Conservation (phyloP, 2,329 filamentous ascomycete species). For the Colletotrichum chrysophilum region DNA sequence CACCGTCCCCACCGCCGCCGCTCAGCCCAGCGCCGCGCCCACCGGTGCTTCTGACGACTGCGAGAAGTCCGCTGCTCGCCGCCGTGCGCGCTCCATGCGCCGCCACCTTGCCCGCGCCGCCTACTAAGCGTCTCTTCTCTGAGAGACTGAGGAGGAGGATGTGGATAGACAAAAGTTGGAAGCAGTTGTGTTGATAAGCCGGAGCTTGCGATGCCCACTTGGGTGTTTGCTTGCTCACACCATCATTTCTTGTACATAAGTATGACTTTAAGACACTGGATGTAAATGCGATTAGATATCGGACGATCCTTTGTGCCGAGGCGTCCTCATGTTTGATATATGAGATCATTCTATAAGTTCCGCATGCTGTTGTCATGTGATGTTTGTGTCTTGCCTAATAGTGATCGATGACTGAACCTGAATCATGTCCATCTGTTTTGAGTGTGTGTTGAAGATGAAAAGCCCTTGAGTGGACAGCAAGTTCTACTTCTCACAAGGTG, state of each 20-base stretch:
- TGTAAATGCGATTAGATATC: conserved; percentile 9
- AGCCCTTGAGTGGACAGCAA: too few relatives aligned
- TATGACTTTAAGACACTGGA: conserved; percentile 19
- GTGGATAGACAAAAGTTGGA: not conserved
- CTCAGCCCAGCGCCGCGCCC: not conserved
- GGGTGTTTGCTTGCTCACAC: not conserved
- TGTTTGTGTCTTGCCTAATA: rapidly evolving
- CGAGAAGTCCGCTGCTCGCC: conserved; percentile 12
- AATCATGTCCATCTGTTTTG: not conserved
- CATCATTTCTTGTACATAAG: conserved; percentile 15
- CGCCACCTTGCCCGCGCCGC: not conserved
- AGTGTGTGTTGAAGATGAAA: not conserved
- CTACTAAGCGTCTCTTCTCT: not conserved
- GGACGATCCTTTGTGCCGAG: not conserved
- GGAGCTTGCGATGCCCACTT: not conserved
- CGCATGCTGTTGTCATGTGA: not conserved
- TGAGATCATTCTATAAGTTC: not conserved
- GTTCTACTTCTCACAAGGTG: too few relatives aligned
- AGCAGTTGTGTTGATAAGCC: not conserved
- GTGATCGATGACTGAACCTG: not conserved
- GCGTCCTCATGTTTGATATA: conserved; percentile 14
- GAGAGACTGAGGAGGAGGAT: not conserved
- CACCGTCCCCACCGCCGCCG: not conserved
- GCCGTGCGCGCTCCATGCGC: conserved; percentile 14
- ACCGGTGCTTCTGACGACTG: not conserved